Evolutionary conservation across 75 land plant genomes (phyloP).

Genomic region (Larix kaempferi): DNA sequence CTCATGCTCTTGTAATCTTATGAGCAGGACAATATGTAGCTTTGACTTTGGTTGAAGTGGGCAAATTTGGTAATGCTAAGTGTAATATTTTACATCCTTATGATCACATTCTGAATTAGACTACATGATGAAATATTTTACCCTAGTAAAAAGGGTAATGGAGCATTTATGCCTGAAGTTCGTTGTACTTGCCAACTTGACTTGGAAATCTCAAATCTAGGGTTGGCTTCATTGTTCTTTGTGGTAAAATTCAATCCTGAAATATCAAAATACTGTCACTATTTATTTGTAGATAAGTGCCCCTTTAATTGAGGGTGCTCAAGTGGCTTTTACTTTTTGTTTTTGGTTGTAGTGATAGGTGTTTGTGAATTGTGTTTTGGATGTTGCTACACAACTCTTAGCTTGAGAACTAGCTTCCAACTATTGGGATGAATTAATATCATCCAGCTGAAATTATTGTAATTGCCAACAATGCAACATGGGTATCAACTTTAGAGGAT

Average conservation of each 20-base stretch:
- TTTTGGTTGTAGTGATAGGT: not conserved
- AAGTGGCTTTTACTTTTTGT: not conserved
- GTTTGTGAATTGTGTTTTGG: not conserved
- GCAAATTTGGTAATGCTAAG: not conserved
- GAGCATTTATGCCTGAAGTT: not conserved
- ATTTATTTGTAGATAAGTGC: constrained; percentile 6
- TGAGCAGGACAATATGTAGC: not conserved
- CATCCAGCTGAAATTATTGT: not conserved
- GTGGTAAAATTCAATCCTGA: not conserved
- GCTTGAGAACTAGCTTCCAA: not conserved
- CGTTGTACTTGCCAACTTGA: not conserved
- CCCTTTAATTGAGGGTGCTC: not conserved
- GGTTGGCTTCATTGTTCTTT: not conserved
- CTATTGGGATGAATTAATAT: not conserved
- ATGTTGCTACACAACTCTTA: not conserved
- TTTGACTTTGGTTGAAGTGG: not conserved
- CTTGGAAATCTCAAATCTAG: not conserved
- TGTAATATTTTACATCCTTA: not conserved
- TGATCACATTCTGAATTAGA: not conserved
- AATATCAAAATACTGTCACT: not conserved
- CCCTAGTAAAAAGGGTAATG: not conserved
- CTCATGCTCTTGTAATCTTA: not conserved
- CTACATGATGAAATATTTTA: not conserved
- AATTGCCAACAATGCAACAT: not conserved
- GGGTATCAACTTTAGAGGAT: not conserved